Percentiles rank a stretch among this genome's conserved stretches.
Conservation (phyloP, 208 protist genomes). For the Strigomonas culicis region DNA sequence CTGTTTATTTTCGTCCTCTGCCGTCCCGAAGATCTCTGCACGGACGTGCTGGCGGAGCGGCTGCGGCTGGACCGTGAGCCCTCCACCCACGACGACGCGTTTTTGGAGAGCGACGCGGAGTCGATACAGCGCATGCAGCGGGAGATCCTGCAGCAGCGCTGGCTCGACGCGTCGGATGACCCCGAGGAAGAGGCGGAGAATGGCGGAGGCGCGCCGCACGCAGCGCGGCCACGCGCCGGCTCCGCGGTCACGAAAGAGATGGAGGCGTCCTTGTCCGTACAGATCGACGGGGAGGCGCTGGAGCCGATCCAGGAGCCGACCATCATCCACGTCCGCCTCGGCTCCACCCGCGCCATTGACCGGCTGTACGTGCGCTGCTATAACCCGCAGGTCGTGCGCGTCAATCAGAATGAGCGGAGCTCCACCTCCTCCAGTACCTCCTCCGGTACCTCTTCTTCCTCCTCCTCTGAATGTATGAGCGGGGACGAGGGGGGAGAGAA, state of each 20-base stretch:
- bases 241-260: conserved; percentile 13
- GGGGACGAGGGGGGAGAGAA: not conserved
- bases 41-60: conserved; percentile 9
- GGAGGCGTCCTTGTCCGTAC: conserved; percentile 40
- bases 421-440: no score
- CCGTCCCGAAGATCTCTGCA: conserved; percentile 54
- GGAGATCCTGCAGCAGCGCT: not conserved
- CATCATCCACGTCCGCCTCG: conserved; percentile 45
- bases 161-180: not conserved
- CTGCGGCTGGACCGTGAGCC: conserved; percentile 12
- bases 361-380: conserved; percentile 56
- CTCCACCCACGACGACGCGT: conserved; percentile 24
- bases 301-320: conserved; percentile 49
- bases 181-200: not conserved
- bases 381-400: conserved; percentile 44
- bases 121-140: conserved; percentile 3
- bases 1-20: conserved; percentile 74
- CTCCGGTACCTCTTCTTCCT: not conserved
- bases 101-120: conserved; percentile 20
- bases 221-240: no score
- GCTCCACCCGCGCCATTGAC: conserved; percentile 13
- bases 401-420: not conserved
- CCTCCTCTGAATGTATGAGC: not conserved
- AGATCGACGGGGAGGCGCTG: conserved; percentile 77
- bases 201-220: no score